These are phyloP conservation scores for Emericellopsis cladophorae DNA, from an alignment of 2,329 filamentous ascomycete species.

Conservation along the genomic window DNA sequence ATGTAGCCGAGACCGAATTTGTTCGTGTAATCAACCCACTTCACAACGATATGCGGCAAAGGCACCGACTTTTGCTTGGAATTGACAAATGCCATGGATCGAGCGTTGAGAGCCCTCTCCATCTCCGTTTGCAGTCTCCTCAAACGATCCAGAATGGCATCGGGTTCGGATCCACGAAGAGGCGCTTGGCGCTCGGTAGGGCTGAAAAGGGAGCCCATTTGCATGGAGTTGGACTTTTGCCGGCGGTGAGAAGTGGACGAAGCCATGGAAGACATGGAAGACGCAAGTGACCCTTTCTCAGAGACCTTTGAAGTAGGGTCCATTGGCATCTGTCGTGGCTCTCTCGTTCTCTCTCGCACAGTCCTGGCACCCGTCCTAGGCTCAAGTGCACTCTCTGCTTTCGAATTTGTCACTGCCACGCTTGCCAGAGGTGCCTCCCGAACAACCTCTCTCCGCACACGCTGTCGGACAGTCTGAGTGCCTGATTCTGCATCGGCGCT, in stretches of 20 bases:
- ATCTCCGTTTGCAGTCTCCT: slow-evolving; percentile 45
- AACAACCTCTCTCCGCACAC: slow-evolving; percentile 13
- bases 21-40: slow-evolving; percentile 84
- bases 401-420: not conserved
- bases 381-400: not conserved
- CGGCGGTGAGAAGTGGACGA: slow-evolving; percentile 10
- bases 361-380: not conserved
- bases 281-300: slow-evolving; percentile 15
- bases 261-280: slow-evolving; percentile 7
- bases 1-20: slow-evolving; percentile 80
- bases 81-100: slow-evolving; percentile 47
- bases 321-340: not conserved
- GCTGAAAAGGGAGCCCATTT: slow-evolving; percentile 40
- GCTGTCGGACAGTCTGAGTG: slow-evolving; percentile 16
- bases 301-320: slow-evolving; percentile 7
- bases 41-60: slow-evolving; percentile 53
- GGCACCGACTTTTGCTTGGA: slow-evolving; percentile 39
- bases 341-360: no score
- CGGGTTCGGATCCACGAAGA: slow-evolving; percentile 42
- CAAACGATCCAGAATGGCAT: slow-evolving; percentile 42
- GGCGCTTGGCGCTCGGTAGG: slow-evolving; percentile 35
- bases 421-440: slow-evolving; percentile 11
- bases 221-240: slow-evolving; percentile 15
- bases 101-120: slow-evolving; percentile 49
- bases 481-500: slow-evolving; percentile 9